phyloP scores from a whole-genome alignment of 345 rosid genomes.

The Ceriops zippeliana region DNA sequence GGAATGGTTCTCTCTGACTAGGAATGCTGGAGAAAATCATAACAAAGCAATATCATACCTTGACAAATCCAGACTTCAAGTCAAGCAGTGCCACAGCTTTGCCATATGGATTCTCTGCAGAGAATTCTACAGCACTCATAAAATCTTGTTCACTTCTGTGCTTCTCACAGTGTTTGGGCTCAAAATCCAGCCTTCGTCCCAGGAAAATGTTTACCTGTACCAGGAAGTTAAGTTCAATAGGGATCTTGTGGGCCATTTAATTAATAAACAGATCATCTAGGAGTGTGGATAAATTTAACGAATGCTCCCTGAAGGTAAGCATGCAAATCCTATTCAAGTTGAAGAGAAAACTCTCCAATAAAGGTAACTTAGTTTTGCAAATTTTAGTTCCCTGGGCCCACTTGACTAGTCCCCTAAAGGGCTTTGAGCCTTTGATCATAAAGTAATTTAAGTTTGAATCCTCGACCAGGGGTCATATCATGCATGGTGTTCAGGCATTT shows the following conservation, averaged over 20 bases:
- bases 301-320: constrained; percentile 4
- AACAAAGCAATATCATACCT: constrained; percentile 40
- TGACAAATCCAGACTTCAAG: constrained; percentile 49
- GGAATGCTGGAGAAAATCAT: constrained; percentile 6
- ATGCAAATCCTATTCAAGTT: constrained; percentile 5
- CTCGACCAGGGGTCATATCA: not conserved
- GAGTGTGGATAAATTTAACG: not conserved
- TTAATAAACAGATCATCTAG: not conserved
- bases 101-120: constrained; percentile 72
- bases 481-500: not conserved
- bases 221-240: constrained; percentile 22
- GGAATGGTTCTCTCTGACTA: not conserved
- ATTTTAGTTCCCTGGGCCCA: not conserved
- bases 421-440: not conserved
- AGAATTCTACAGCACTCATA: constrained; percentile 76
- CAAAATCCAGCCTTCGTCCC: constrained; percentile 76
- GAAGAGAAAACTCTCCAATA: not conserved
- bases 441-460: not conserved
- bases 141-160: constrained; percentile 51
- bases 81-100: constrained; percentile 79
- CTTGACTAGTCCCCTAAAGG: not conserved
- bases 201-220: constrained; percentile 59
- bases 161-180: constrained; percentile 47
- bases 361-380: not conserved
- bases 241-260: not conserved